Percentiles rank a stretch among this genome's conserved stretches.
Evolutionary conservation across 495 filamentous ascomycete species (phyloP).

Genomic region (Aspergillus cristatus): DNA sequence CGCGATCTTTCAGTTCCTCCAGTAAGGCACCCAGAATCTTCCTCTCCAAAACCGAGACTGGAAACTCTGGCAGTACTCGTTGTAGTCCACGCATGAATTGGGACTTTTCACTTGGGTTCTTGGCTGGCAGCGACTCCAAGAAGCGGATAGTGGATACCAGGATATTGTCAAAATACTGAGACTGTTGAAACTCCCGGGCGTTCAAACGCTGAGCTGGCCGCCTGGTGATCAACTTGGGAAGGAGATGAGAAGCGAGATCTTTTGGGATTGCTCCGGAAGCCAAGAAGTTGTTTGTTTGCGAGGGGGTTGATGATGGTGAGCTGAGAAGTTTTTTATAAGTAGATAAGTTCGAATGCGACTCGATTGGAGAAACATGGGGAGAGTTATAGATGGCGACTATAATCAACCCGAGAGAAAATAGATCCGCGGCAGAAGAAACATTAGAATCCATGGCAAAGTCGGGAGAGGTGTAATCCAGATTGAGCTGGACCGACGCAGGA

Average conservation of each 20-base stretch:
- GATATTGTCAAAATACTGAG: constrained; percentile 92
- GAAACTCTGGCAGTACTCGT: constrained; percentile 81
- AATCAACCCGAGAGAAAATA: constrained; percentile 87
- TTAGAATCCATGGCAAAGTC: constrained; percentile 88
- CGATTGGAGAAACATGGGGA: constrained; percentile 77
- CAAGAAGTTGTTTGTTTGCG: constrained; percentile 71
- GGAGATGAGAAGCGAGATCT: constrained; percentile 60
- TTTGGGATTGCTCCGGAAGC: constrained; percentile 69
- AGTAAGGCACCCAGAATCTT: constrained; percentile 82
- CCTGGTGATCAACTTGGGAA: constrained; percentile 77
- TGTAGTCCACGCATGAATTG: constrained; percentile 85
- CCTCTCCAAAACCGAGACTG: constrained; percentile 84
- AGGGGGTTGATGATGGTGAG: constrained; percentile 67
- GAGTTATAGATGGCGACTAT: constrained; percentile 88
- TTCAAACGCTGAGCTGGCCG: constrained; percentile 78
- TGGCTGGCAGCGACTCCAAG: constrained; percentile 79
- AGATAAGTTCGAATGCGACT: constrained; percentile 65
- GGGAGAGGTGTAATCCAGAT: constrained; percentile 86
- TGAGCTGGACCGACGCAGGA: constrained; percentile 74
- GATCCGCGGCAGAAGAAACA: constrained; percentile 68
- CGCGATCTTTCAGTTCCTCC: constrained; percentile 87
- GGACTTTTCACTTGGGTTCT: constrained; percentile 82
- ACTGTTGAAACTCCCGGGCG: constrained; percentile 87
- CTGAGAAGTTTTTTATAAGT: constrained; percentile 75
- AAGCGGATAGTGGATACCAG: constrained; percentile 93